phyloP scores from a whole-genome alignment of 768 basidiomycete genomes.

The Tulasnella sp. region DNA sequence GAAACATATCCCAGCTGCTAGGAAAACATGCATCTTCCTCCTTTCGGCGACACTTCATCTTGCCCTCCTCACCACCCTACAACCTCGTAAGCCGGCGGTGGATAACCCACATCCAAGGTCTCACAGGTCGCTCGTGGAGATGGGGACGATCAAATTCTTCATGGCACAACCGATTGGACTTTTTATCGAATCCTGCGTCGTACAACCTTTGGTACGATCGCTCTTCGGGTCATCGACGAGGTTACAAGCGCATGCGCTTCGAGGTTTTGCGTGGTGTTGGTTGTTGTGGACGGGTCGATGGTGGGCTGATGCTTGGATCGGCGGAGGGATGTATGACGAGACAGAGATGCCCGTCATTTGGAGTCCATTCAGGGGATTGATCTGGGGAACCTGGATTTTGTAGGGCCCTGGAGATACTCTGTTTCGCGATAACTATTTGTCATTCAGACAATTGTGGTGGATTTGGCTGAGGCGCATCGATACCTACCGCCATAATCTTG shows the following conservation, averaged over 20 bases:
- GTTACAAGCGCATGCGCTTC: not conserved
- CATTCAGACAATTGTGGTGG: too few species aligned
- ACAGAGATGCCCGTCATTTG: conserved; percentile 12
- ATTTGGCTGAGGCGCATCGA: not conserved
- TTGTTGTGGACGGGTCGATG: conserved; percentile 12
- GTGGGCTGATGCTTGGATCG: conserved; percentile 18
- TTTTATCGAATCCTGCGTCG: conserved; percentile 4
- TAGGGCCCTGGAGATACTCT: too few species aligned
- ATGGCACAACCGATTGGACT: conserved; percentile 15
- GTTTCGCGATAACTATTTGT: too few species aligned
- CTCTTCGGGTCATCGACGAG: too few species aligned
- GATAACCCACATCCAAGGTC: conserved; percentile 1
- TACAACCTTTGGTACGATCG: conserved; percentile 7
- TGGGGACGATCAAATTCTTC: conserved; percentile 16
- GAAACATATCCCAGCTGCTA: not conserved
- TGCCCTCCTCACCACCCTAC: conserved; percentile 8
- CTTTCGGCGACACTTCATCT: conserved; percentile 15
- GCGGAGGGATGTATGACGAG: conserved; percentile 5
- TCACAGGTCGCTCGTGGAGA: conserved; percentile 2
- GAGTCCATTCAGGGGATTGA: conserved; percentile 10
- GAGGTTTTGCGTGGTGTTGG: conserved; percentile 13
- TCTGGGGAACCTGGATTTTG: conserved; percentile 12
- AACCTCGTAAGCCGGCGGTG: not conserved
- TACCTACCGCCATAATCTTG: not conserved
- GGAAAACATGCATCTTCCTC: conserved; percentile 10